Evolutionary conservation across 2,329 filamentous ascomycete genomes (phyloP).

Genomic region (Elsinoe ampelina): DNA sequence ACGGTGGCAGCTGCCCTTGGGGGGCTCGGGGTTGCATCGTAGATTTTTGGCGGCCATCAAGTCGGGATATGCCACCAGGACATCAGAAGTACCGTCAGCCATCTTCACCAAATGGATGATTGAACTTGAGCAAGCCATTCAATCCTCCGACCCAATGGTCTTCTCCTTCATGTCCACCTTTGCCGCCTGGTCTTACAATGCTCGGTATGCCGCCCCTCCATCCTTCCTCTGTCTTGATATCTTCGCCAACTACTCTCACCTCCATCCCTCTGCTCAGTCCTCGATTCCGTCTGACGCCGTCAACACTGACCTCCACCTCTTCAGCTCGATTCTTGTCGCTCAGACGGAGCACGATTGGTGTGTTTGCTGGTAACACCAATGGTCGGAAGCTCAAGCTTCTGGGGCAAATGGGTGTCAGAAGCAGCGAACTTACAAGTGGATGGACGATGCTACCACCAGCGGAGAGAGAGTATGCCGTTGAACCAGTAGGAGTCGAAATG

Average conservation of each 20-base stretch:
- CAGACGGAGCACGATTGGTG: constrained; percentile 69
- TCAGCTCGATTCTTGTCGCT: constrained; percentile 51
- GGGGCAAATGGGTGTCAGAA: constrained; percentile 90
- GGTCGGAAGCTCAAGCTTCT: constrained; percentile 87
- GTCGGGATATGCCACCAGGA: background rate
- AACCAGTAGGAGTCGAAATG: constrained; percentile 86
- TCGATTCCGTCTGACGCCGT: constrained; percentile 36
- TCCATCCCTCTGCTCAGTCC: constrained; percentile 39
- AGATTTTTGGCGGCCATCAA: too few species aligned
- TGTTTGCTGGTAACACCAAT: constrained; percentile 77
- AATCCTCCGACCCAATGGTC: constrained; percentile 95
- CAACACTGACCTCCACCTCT: constrained; percentile 43
- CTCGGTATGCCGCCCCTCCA: constrained; percentile 81
- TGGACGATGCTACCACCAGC: constrained; percentile 90
- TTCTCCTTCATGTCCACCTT: constrained; percentile 48
- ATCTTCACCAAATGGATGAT: constrained; percentile 82
- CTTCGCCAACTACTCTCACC: constrained; percentile 33
- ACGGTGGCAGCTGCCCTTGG: background rate
- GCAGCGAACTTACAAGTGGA: constrained; percentile 75
- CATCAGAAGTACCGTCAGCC: background rate
- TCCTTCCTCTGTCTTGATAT: constrained; percentile 33
- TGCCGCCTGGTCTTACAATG: constrained; percentile 58
- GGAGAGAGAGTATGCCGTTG: constrained; percentile 90
- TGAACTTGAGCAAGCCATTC: constrained; percentile 91
- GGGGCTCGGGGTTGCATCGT: background rate